Percentiles rank a stretch among this genome's conserved stretches.
Conservation (phyloP, 179 eudicot species). For the Silene vulgaris region DNA sequence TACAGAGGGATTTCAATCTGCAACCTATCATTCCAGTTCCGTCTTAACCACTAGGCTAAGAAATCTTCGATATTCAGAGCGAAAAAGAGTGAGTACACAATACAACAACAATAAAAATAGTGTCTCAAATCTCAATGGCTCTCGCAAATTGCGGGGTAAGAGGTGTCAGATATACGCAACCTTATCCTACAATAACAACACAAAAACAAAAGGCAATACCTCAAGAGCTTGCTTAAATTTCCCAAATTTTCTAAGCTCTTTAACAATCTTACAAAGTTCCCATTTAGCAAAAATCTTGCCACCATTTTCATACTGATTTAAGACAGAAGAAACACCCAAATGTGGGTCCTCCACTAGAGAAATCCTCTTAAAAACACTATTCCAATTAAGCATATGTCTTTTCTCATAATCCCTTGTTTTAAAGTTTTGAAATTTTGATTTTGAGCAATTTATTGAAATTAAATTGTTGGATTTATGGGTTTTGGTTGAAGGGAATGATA, state of each 20-base stretch:
- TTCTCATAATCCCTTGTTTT: conserved; percentile 44
- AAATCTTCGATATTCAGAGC: too few relatives aligned
- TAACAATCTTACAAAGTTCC: conserved; percentile 68
- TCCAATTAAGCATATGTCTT: conserved; percentile 44
- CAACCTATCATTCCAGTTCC: too few relatives aligned
- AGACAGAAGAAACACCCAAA: conserved; percentile 42
- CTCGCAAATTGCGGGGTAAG: too few relatives aligned
- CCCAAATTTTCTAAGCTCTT: conserved; percentile 64
- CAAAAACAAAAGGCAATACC: conserved; percentile 33
- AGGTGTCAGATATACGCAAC: too few relatives aligned
- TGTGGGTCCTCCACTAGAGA: conserved; percentile 39
- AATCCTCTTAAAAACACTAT: conserved; percentile 43
- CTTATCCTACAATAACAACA: neutral
- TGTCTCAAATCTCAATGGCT: too few relatives aligned
- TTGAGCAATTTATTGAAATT: conserved; percentile 32
- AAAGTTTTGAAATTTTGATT: conserved; percentile 36
- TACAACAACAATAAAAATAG: too few relatives aligned
- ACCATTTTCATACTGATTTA: conserved; percentile 53
- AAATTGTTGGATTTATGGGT: conserved; percentile 16
- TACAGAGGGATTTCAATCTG: too few relatives aligned
- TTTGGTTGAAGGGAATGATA: conserved; percentile 19
- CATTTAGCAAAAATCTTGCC: conserved; percentile 60
- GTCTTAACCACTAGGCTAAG: too few relatives aligned
- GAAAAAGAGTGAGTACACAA: too few relatives aligned
- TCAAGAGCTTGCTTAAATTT: conserved; percentile 63